Base-by-base conservation (phyloP, 2,329 filamentous ascomycete species). In the Cercospora berteroae region DNA sequence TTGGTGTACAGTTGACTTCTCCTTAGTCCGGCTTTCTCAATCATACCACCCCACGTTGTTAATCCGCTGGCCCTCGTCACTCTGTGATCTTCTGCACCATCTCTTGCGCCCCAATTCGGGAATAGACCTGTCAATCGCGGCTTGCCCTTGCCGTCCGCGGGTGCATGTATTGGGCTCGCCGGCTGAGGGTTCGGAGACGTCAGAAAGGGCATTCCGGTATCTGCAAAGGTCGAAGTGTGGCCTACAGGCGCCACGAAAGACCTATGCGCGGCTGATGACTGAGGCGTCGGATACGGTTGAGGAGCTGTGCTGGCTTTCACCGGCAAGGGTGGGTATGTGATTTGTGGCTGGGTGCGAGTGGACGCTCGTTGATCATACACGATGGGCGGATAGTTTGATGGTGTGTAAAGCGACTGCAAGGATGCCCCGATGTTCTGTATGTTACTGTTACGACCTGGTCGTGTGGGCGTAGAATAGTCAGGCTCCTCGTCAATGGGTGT, bases 1-100 rank as follows among this genome's bases (percentile, higher is more conserved):
- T 50, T 50, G 20, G 66, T 64, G 20, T 67, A 62, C 64, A 70
- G 52, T 61, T 70, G 61, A 50, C 68, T 76, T 70, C 63, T 78
- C 73, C 58, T 79, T 76, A 73, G 78, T 10, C 80, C 80, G 7
- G 80, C 80, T 44, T 78, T 72, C 72, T 80, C 79, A 80, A 82
- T 81, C 57, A 82, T 70, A 58, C 77, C 77, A 0, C 78, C 79
- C 65, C 81, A 81, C 4, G 80, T 82, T 4, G 80, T 72, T 36
- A 63, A 50, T 27, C 65, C 63, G n/a, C 69, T 72, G 10, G 66
- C 59, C 31, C 71, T 63, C 63, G 69, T 71, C n/a, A 59, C 33
- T 10, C 66, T 67, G 48, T 71, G 20, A 16, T 57, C 68, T 12
- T 69, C 18, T 60, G 42, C 5, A 58, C 55, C 61, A 57, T 33